Evolutionary conservation across 2,329 filamentous ascomycete genomes (phyloP).

Genomic region (Cercospora sesami): DNA sequence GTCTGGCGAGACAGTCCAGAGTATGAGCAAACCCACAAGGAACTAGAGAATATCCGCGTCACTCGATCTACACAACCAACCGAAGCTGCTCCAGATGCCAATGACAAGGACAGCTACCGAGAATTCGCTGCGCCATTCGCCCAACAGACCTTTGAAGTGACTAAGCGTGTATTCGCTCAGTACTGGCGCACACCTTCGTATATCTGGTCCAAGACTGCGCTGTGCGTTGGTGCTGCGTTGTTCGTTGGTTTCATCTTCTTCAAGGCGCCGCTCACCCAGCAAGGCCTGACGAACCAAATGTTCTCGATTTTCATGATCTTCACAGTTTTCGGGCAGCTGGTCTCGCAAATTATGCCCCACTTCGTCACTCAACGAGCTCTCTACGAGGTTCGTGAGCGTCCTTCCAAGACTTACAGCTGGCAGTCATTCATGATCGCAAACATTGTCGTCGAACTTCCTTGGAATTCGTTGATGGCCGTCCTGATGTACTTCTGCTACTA

Average conservation of each 20-base stretch:
- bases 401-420: slow-evolving; percentile 83
- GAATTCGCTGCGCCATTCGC: slow-evolving; percentile 79
- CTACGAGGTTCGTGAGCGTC: slow-evolving; percentile 82
- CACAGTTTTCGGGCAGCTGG: slow-evolving; percentile 77
- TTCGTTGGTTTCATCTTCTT: slow-evolving; percentile 81
- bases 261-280: slow-evolving; percentile 60
- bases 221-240: slow-evolving; percentile 66
- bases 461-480: slow-evolving; percentile 74
- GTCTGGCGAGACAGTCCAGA: slow-evolving; percentile 53
- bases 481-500: slow-evolving; percentile 81
- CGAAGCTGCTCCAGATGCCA: slow-evolving; percentile 45
- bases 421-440: slow-evolving; percentile 80
- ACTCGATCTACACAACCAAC: slow-evolving; percentile 39
- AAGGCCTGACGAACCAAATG: slow-evolving; percentile 82
- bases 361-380: slow-evolving; percentile 79
- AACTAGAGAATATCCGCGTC: slow-evolving; percentile 49
- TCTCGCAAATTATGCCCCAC: slow-evolving; percentile 81
- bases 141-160: slow-evolving; percentile 66
- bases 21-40: slow-evolving; percentile 46
- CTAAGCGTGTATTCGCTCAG: slow-evolving; percentile 77
- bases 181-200: slow-evolving; percentile 90
- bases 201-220: slow-evolving; percentile 77
- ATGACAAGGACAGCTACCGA: slow-evolving; percentile 60
- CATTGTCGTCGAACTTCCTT: slow-evolving; percentile 81
- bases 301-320: slow-evolving; percentile 81